Conservation (phyloP, 805 yeast genomes). For the Monosporozyma siamensis region DNA sequence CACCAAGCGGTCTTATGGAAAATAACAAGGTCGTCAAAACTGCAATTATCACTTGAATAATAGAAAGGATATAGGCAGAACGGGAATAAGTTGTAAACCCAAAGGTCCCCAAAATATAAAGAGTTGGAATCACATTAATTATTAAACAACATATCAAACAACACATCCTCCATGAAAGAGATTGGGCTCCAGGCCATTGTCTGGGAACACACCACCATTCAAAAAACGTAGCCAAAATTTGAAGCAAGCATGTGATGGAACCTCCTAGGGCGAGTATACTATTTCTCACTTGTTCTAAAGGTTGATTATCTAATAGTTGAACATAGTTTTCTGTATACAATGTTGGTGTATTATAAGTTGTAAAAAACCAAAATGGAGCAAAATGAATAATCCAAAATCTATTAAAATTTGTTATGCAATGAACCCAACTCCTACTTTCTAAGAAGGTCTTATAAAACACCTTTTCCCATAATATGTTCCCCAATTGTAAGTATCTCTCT, state of each 20-base stretch:
- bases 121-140: slow-evolving; percentile 41
- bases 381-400: slow-evolving; percentile 73
- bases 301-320: slow-evolving; percentile 47
- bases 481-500: slow-evolving; percentile 47
- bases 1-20: slow-evolving; percentile 53
- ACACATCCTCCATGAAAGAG: slow-evolving; percentile 40
- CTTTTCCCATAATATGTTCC: slow-evolving; percentile 53
- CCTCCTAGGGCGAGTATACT: slow-evolving; percentile 64
- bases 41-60: slow-evolving; percentile 49
- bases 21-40: slow-evolving; percentile 45
- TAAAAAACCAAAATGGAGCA: slow-evolving; percentile 69
- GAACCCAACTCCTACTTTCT: slow-evolving; percentile 72
- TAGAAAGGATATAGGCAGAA: slow-evolving; percentile 36
- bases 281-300: slow-evolving; percentile 45
- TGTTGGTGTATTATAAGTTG: slow-evolving; percentile 57
- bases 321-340: slow-evolving; percentile 53
- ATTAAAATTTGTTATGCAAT: slow-evolving; percentile 61
- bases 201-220: slow-evolving; percentile 64
- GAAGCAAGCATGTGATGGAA: slow-evolving; percentile 46
- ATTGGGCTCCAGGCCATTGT: slow-evolving; percentile 61
- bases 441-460: slow-evolving; percentile 66
- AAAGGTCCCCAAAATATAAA: slow-evolving; percentile 38
- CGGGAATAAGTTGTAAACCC: slow-evolving; percentile 25
- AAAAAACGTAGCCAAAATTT: slow-evolving; percentile 44
- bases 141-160: slow-evolving; percentile 36